phyloP scores from a whole-genome alignment of 169 alveolate genomes.

The Plasmodium malariae region DNA sequence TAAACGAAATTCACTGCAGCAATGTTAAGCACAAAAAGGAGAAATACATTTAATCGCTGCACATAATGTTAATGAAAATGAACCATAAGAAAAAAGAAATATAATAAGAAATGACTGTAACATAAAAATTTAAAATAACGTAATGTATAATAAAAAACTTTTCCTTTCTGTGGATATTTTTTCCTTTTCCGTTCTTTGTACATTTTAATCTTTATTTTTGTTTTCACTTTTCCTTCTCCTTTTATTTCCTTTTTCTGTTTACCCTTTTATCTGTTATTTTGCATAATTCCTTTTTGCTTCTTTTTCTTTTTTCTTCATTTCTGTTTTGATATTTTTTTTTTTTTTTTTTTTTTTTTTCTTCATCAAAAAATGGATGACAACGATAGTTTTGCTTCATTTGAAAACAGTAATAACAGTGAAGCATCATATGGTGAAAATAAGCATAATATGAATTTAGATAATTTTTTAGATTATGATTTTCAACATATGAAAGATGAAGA shows the following conservation, averaged over 20 bases:
- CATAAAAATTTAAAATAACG: too few relatives aligned
- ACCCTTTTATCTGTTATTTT: too few relatives aligned
- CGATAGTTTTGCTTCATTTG: conserved; percentile 44
- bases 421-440: background rate
- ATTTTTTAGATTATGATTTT: conserved; percentile 57
- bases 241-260: background rate
- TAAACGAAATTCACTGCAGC: too few relatives aligned
- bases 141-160: too few relatives aligned
- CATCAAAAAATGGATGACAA: conserved; percentile 38
- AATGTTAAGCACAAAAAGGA: too few relatives aligned
- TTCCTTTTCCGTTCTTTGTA: too few relatives aligned
- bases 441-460: conserved; percentile 8
- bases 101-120: too few relatives aligned
- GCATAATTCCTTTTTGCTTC: background rate
- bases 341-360: background rate
- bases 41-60: too few relatives aligned
- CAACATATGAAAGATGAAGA: conserved; percentile 20
- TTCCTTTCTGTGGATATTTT: too few relatives aligned
- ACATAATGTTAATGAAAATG: too few relatives aligned
- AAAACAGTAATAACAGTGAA: conserved; percentile 22
- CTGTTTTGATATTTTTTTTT: background rate
- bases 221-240: background rate
- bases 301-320: background rate
- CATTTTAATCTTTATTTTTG: too few relatives aligned
- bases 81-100: too few relatives aligned